Conservation (phyloP, 805 yeast species). For the Nakazawaea wyomingensis region DNA sequence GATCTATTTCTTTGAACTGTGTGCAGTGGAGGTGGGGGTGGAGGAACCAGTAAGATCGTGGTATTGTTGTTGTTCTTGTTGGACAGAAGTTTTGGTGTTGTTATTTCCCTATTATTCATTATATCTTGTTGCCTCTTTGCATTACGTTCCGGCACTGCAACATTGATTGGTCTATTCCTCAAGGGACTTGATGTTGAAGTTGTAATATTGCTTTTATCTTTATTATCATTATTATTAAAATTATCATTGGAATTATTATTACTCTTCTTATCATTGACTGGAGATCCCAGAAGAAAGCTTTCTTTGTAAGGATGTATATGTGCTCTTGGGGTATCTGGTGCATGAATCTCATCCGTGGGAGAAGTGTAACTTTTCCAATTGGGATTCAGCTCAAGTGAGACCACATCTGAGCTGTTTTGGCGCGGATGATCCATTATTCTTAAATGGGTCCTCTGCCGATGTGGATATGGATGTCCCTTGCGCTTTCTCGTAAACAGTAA, state of each 20-base stretch:
- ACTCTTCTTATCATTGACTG: neutral
- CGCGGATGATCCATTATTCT: neutral
- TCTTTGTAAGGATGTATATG: slow-evolving; percentile 2
- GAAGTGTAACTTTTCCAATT: slow-evolving; percentile 4
- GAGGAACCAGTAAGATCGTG: neutral
- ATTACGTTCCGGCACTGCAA: neutral
- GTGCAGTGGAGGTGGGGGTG: neutral
- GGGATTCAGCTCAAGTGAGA: slow-evolving; percentile 4
- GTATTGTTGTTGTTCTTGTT: neutral
- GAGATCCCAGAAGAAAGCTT: neutral
- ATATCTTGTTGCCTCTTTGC: no score
- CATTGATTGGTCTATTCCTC: neutral
- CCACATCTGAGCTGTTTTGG: slow-evolving; percentile 1
- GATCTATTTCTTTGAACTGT: neutral
- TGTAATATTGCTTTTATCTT: neutral
- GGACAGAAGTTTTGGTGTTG: no score
- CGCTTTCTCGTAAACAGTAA: no score
- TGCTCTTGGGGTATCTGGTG: slow-evolving; percentile 1
- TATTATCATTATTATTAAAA: neutral
- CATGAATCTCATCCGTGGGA: neutral
- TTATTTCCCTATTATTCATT: no score
- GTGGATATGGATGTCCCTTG: no score
- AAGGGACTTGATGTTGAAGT: neutral
- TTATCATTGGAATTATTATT: no score
- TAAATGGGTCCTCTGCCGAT: no score